A percentile compares a stretch with the other conserved stretches of the same genome.
Evolutionary conservation across 129 eudicot species (phyloP).

Genomic region (Lactuca sativa): DNA sequence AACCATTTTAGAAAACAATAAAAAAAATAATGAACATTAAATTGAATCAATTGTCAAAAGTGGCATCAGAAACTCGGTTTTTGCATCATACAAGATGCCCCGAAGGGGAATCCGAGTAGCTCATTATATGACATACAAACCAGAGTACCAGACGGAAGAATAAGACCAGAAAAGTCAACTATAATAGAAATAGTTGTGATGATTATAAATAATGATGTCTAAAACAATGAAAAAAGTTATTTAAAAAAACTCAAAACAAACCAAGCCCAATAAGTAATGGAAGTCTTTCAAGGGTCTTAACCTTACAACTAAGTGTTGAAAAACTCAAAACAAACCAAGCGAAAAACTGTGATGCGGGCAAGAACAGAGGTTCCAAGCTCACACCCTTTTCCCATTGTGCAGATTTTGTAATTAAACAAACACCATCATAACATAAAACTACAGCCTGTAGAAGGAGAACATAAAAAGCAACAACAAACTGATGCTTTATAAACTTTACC

Average conservation of each 20-base stretch:
- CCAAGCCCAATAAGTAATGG: conserved; percentile 57
- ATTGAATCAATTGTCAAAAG: background rate
- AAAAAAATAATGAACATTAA: no score
- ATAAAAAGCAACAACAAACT: conserved; percentile 66
- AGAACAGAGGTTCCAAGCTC: conserved; percentile 44
- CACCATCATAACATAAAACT: conserved; percentile 64
- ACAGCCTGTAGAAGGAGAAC: conserved; percentile 59
- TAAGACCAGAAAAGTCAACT: background rate
- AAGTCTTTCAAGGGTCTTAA: conserved; percentile 50
- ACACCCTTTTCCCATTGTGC: conserved; percentile 37
- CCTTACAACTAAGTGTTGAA: conserved; percentile 52
- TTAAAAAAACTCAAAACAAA: no score
- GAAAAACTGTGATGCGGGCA: conserved; percentile 69
- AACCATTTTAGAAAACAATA: no score
- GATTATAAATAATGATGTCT: background rate
- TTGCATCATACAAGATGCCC: conserved; percentile 67
- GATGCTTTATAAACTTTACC: conserved; percentile 64
- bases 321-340: conserved; percentile 75
- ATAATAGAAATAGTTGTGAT: background rate
- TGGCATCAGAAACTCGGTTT: conserved; percentile 79
- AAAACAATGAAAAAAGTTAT: no score
- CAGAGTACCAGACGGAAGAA: background rate
- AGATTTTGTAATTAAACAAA: conserved; percentile 45
- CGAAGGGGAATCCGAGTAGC: conserved; percentile 87
- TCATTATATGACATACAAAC: conserved; percentile 52